Evolutionary conservation across 768 basidiomycete species (phyloP).

Genomic region (Suillus discolor): DNA sequence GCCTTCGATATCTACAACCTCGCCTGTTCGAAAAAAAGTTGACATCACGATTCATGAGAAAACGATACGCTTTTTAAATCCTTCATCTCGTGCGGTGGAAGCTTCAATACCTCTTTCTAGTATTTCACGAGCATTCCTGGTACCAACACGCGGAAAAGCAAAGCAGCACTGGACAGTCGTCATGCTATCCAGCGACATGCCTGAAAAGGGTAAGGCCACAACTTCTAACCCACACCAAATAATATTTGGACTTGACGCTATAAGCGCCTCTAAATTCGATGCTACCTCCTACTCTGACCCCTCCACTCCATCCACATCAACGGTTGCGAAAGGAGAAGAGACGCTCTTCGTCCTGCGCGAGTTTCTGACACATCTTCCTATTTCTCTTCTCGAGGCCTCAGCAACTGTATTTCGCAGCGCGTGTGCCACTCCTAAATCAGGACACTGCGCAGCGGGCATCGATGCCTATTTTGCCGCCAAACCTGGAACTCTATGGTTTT

Average conservation of each 20-base stretch:
- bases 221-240: conserved; percentile 50
- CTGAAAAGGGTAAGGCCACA: conserved; percentile 45
- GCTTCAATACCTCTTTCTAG: conserved; percentile 49
- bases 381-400: conserved; percentile 50
- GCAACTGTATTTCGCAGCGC: conserved; percentile 58
- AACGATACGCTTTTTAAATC: conserved; percentile 55
- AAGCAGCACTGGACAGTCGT: conserved; percentile 76
- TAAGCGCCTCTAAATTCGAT: conserved; percentile 45
- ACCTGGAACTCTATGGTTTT: conserved; percentile 72
- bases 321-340: conserved; percentile 52
- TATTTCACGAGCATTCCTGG: conserved; percentile 64
- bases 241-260: conserved; percentile 73
- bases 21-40: conserved; percentile 77
- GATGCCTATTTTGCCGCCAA: conserved; percentile 77
- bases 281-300: conserved; percentile 40
- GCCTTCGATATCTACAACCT: conserved; percentile 66
- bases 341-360: conserved; percentile 51
- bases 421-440: conserved; percentile 37
- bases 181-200: conserved; percentile 57
- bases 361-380: conserved; percentile 53
- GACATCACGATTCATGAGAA: conserved; percentile 59
- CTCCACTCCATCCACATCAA: conserved; percentile 27
- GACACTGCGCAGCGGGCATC: conserved; percentile 56
- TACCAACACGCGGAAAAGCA: conserved; percentile 74
- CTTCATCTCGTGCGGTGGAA: conserved; percentile 51